These are phyloP conservation scores for Neckera pumila DNA, from an alignment of 225 moss, liverwort and hornwort genomes.

Conservation along the genomic window DNA sequence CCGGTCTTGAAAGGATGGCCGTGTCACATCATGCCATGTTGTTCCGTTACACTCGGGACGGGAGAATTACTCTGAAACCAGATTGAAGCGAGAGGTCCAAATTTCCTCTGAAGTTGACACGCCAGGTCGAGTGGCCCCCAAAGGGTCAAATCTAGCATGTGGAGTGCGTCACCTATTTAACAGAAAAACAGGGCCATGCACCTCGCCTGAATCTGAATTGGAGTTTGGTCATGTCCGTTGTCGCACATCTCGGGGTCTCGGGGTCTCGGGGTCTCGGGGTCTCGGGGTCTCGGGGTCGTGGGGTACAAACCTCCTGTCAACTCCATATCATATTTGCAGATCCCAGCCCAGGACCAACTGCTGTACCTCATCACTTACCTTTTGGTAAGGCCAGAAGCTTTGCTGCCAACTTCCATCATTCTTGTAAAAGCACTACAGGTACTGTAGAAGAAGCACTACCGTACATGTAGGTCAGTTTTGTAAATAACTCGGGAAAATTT, in stretches of 20 bases:
- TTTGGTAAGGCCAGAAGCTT: background rate
- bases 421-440: too few relatives aligned
- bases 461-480: too few relatives aligned
- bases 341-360: background rate
- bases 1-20: too few relatives aligned
- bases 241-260: background rate
- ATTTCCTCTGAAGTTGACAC: background rate
- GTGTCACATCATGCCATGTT: background rate
- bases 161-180: background rate
- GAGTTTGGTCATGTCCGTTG: background rate
- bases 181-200: background rate
- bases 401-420: background rate
- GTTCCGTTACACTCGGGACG: background rate
- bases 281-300: too few relatives aligned
- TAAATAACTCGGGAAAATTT: too few relatives aligned
- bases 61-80: too few relatives aligned
- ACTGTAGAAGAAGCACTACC: background rate
- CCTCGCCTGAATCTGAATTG: background rate
- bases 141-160: background rate
- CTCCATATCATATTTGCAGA: background rate
- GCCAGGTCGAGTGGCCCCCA: fast-evolving
- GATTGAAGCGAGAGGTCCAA: background rate
- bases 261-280: too few relatives aligned
- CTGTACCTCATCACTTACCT: background rate
- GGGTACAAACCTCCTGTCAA: background rate